Evolutionary conservation across 169 alveolate species (phyloP), one percentile per base, ranked within the genome.

Genomic region (Plasmodium adleri): DNA sequence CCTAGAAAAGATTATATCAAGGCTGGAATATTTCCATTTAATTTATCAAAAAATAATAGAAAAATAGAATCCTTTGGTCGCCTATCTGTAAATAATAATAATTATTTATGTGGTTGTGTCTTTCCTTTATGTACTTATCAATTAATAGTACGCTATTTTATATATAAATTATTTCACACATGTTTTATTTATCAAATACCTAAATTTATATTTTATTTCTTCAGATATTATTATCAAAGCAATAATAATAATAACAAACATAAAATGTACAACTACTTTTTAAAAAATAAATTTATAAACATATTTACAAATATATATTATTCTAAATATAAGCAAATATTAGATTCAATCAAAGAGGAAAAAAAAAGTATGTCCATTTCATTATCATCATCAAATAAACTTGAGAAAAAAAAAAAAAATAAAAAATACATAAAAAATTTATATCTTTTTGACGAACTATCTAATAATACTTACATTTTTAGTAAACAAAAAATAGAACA

Each of bases 1-100:
- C 88, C 88, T 17, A 76, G 88, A 56, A 64, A 68, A 56, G 88
- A 76, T 39, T 64, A 76, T 39, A 76, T 76, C n/a, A 32, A 76
- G 13, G 66, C 76, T 64, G 88, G 88, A 0, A 76, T 76, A 26
- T 76, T 76, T 58, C 88, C 88, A 24, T 76, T 76, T 43, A 15
- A 76, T 56, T 22, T 76, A 0, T 62, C 88, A 10, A 76, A 64
- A 26, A 47, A 76, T 76, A 50, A 47, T 15, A 28, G 52, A 70
- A 64, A 76, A 43, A 50, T 43, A 76, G 45, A 56, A 20, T 63
- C 88, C 10, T 76, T 76, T 20, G 52, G 59, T 49, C 63, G 88
- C 47, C 39, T 76, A 32, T 24, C 47, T 43, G 88, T 76, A 12
- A 39, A 76, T 43, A 76, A 20, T 76, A 64, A 76, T 58, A 76